Evolutionary conservation across 306 rosid species (phyloP).

Genomic region (Hippophae tibetana): DNA sequence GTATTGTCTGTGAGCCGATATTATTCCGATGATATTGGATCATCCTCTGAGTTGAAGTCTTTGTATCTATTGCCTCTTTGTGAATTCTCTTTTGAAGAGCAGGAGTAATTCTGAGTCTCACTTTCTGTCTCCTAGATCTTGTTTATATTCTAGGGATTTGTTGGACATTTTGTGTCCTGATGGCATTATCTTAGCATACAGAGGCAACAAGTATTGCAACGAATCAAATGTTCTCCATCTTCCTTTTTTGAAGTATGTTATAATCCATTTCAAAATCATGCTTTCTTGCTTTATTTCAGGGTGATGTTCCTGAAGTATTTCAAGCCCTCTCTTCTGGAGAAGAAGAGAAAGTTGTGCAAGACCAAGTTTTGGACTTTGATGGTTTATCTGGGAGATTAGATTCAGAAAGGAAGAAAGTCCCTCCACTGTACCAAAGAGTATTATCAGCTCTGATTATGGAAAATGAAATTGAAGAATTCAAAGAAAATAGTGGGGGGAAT

Average conservation of each 20-base stretch:
- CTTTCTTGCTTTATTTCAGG: constrained; percentile 35
- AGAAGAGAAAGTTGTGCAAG: constrained; percentile 26
- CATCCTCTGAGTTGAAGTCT: too few species aligned
- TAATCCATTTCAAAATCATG: not conserved
- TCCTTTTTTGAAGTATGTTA: constrained; percentile 2
- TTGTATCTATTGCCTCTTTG: too few species aligned
- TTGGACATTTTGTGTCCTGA: not conserved
- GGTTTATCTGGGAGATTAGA: constrained; percentile 28
- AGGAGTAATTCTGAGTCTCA: too few species aligned
- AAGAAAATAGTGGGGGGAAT: constrained; percentile 29
- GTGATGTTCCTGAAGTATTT: constrained; percentile 23
- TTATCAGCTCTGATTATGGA: constrained; percentile 66
- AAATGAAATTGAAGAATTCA: constrained; percentile 49
- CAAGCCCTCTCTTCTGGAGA: constrained; percentile 32
- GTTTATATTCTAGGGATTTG: too few species aligned
- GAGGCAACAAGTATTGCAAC: too few species aligned
- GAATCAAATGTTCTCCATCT: not conserved
- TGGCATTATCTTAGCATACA: not conserved
- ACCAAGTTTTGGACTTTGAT: constrained; percentile 29
- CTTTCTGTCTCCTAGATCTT: too few species aligned
- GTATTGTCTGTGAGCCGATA: too few species aligned
- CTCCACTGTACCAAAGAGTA: constrained; percentile 70
- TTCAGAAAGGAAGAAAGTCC: constrained; percentile 31
- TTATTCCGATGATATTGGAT: too few species aligned
- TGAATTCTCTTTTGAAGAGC: too few species aligned